Conservation (phyloP, 1,284 basidiomycete species). For the Sanghuangporus sanghuang region DNA sequence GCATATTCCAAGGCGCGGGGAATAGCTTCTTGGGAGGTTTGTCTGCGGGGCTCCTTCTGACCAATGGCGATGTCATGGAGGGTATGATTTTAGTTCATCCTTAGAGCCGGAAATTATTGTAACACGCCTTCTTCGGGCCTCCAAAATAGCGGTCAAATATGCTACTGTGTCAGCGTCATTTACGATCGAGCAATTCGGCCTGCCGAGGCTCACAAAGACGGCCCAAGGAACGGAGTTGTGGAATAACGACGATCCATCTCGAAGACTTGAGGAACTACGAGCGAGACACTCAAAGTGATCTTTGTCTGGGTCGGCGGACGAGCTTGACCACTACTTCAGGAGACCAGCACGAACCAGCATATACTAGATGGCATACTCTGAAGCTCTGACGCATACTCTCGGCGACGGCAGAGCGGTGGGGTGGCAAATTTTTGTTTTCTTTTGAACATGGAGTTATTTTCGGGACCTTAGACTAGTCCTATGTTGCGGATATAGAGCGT, state of each 20-base stretch:
- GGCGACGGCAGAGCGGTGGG: too few relatives aligned
- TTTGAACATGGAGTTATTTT: too few relatives aligned
- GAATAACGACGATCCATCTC: conserved; percentile 63
- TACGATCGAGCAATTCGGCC: conserved; percentile 75
- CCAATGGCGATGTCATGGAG: conserved; percentile 53
- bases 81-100: conserved; percentile 40
- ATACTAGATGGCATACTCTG: too few relatives aligned
- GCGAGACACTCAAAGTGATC: conserved; percentile 24
- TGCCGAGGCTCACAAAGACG: conserved; percentile 43
- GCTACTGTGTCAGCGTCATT: conserved; percentile 80
- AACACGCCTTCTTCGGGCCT: background rate
- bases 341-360: too few relatives aligned
- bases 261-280: conserved; percentile 49
- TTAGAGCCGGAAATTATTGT: background rate
- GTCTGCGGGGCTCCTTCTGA: conserved; percentile 62
- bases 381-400: too few relatives aligned
- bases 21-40: conserved; percentile 86
- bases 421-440: too few relatives aligned
- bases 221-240: conserved; percentile 42
- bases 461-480: background rate
- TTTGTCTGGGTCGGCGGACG: too few relatives aligned
- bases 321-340: too few relatives aligned
- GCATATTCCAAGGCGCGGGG: conserved; percentile 59
- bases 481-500: background rate
- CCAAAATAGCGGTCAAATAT: conserved; percentile 55